Conservation (phyloP, 495 filamentous ascomycete genomes). For the Penicillium canariense region DNA sequence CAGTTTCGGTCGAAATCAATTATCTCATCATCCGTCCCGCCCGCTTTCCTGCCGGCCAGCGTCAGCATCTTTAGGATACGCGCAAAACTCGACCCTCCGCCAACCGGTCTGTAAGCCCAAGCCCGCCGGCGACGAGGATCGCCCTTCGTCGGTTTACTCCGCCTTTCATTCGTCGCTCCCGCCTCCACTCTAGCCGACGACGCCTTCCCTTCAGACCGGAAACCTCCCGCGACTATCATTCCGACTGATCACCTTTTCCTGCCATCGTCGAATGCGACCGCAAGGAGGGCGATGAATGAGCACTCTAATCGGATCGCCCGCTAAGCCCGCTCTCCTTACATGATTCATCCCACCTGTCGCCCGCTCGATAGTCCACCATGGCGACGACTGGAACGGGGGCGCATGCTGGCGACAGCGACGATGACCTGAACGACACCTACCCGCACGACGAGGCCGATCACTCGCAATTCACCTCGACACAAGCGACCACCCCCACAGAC, state of each 20-base stretch:
- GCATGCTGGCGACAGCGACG: conserved; percentile 34
- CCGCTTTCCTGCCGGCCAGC: conserved; percentile 9
- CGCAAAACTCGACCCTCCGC: conserved; percentile 4
- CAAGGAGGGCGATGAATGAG: conserved; percentile 20
- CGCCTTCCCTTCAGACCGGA: background rate
- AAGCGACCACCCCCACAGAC: conserved; percentile 28
- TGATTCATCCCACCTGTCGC: conserved; percentile 12
- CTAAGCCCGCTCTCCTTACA: conserved; percentile 26
- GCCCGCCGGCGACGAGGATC: conserved; percentile 1
- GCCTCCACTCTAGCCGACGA: background rate
- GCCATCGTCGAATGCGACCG: conserved; percentile 7
- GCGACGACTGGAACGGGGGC: conserved; percentile 15
- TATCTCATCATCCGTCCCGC: background rate
- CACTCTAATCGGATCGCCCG: conserved; percentile 18
- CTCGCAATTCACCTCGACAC: conserved; percentile 18
- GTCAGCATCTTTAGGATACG: too few species aligned
- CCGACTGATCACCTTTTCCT: background rate
- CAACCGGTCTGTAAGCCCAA: conserved; percentile 9
- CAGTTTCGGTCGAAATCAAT: conserved; percentile 2
- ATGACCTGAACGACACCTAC: conserved; percentile 33
- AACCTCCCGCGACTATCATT: background rate
- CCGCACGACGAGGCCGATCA: conserved; percentile 30
- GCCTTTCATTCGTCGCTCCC: conserved; percentile 12
- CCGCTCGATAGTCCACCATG: conserved; percentile 15
- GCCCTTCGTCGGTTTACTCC: conserved; percentile 4